phyloP scores from a whole-genome alignment of 768 basidiomycete species.

The Krasilnikovozyma curviuscula region DNA sequence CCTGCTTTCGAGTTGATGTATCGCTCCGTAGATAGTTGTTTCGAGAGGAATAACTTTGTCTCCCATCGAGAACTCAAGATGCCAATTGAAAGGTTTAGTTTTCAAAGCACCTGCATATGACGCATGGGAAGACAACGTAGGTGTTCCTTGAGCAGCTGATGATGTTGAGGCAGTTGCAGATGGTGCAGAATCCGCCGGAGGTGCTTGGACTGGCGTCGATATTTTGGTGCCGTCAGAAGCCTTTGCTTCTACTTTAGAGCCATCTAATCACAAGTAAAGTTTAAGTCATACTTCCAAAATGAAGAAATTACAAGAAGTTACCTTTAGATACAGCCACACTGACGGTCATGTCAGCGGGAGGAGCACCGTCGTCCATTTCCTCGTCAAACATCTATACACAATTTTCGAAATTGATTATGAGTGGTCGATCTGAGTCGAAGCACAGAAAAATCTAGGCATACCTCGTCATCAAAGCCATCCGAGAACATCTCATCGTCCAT shows the following conservation, averaged over 20 bases:
- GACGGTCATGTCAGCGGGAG: slow-evolving; percentile 60
- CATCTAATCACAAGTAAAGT: slow-evolving; percentile 37
- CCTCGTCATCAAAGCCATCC: slow-evolving; percentile 20
- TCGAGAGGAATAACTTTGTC: slow-evolving; percentile 66
- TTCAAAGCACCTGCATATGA: slow-evolving; percentile 93
- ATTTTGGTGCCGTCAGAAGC: slow-evolving; percentile 92
- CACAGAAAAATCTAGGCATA: background rate
- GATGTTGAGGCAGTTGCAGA: slow-evolving; percentile 22
- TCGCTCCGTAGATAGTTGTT: slow-evolving; percentile 86
- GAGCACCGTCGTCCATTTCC: slow-evolving; percentile 52
- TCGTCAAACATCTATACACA: slow-evolving; percentile 54
- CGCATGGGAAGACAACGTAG: slow-evolving; percentile 4
- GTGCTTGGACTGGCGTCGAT: slow-evolving; percentile 51
- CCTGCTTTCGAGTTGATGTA: slow-evolving; percentile 67
- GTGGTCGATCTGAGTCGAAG: background rate
- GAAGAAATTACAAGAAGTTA: background rate
- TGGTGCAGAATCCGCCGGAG: slow-evolving; percentile 15
- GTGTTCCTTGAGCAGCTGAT: slow-evolving; percentile 26
- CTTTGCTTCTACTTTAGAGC: slow-evolving; percentile 82
- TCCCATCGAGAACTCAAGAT: slow-evolving; percentile 87
- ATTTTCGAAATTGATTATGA: background rate
- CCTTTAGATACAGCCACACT: slow-evolving; percentile 42
- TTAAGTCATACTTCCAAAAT: background rate
- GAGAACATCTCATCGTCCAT: slow-evolving; percentile 27
- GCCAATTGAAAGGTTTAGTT: slow-evolving; percentile 85